phyloP scores from a whole-genome alignment of 2,329 filamentous ascomycete genomes.

The Neonectria hederae region DNA sequence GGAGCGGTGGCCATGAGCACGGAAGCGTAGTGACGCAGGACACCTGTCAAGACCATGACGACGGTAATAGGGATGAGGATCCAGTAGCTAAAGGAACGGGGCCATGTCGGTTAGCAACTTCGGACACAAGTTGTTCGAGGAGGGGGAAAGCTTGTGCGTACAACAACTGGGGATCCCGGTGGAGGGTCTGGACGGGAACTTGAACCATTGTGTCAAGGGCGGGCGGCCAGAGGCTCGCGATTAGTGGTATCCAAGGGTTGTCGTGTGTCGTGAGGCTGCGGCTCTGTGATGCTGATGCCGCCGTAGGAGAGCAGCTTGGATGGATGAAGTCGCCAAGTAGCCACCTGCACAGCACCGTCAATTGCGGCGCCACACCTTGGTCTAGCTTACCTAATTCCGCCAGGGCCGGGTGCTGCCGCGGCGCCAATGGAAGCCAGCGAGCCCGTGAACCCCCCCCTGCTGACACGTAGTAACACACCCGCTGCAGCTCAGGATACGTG shows the following conservation, averaged over 20 bases:
- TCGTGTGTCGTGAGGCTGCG: conserved; percentile 25
- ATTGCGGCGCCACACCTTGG: conserved; percentile 19
- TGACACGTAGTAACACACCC: background rate
- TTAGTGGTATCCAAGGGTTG: conserved; percentile 18
- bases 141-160: conserved; percentile 58
- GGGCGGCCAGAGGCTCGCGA: conserved; percentile 22
- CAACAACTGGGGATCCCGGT: conserved; percentile 98
- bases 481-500: background rate
- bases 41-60: conserved; percentile 96
- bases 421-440: conserved; percentile 3
- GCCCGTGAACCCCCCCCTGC: background rate
- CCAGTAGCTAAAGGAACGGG: conserved; percentile 79
- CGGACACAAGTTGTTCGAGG: background rate
- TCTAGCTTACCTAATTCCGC: conserved; percentile 20
- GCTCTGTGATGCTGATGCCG: conserved; percentile 17
- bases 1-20: conserved; percentile 88
- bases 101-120: conserved; percentile 39
- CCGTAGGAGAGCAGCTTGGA: conserved; percentile 1
- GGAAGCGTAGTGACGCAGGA: conserved; percentile 94
- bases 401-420: conserved; percentile 4
- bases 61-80: conserved; percentile 97
- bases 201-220: conserved; percentile 73
- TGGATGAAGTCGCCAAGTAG: conserved; percentile 23
- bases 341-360: conserved; percentile 24
- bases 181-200: conserved; percentile 90